Percentiles rank a stretch among this genome's conserved stretches.
phyloP scores from a whole-genome alignment of 148 eudicot species.

The Fallopia convolvulus region DNA sequence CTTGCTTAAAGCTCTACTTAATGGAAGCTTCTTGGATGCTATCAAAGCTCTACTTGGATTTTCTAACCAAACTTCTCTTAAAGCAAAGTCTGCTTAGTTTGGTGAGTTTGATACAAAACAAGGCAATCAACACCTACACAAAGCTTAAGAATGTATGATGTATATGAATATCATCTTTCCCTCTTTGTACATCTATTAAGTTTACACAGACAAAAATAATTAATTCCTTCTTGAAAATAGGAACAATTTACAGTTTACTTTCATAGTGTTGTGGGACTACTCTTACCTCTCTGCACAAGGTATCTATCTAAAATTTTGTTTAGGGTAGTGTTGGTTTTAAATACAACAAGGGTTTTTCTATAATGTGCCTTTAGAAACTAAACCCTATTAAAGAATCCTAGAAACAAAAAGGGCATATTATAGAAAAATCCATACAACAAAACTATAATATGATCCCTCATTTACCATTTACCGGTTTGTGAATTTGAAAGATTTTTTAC shows the following conservation, averaged over 20 bases:
- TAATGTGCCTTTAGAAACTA: too few relatives aligned
- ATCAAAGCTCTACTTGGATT: conserved; percentile 46
- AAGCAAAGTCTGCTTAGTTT: neutral
- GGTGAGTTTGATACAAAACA: neutral
- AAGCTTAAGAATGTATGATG: neutral
- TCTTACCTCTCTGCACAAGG: neutral
- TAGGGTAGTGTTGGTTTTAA: too few relatives aligned
- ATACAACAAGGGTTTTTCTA: too few relatives aligned
- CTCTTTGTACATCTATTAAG: neutral
- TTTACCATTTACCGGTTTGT: neutral
- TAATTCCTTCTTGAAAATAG: neutral
- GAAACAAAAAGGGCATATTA: too few relatives aligned
- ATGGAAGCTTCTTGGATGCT: conserved; percentile 39
- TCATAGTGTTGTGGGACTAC: neutral
- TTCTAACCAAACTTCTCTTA: conserved; percentile 7
- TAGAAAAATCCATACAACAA: too few relatives aligned
- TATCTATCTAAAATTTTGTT: too few relatives aligned
- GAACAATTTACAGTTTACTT: neutral
- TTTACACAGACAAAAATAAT: neutral
- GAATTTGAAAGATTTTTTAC: neutral
- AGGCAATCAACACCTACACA: neutral
- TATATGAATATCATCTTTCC: neutral
- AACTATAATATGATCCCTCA: neutral
- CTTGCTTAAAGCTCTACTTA: conserved; percentile 46
- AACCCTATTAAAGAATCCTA: too few relatives aligned